Evolutionary conservation across 169 alveolate genomes (phyloP).

Genomic region (Plasmodium cynomolgi): DNA sequence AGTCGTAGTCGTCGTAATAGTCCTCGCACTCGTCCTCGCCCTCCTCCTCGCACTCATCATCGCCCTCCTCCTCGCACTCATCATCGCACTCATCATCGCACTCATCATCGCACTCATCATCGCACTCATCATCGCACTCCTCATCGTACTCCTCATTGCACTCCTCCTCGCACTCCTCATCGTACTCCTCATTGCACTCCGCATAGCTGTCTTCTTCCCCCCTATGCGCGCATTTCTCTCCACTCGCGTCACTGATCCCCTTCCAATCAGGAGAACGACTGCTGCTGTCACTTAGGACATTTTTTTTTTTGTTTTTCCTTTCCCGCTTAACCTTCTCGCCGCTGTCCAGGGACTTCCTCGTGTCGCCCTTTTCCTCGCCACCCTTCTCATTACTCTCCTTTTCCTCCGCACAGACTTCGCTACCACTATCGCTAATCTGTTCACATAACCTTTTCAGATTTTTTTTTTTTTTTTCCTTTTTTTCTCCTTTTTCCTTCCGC

Average conservation of each 20-base stretch:
- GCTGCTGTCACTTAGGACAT: constrained; percentile 27
- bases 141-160: neutral
- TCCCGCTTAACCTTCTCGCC: neutral
- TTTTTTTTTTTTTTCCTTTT: constrained; percentile 32
- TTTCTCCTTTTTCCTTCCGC: neutral
- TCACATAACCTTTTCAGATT: constrained; percentile 28
- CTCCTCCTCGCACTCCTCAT: neutral
- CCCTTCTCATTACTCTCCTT: neutral
- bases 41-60: neutral
- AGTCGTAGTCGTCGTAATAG: constrained; percentile 1
- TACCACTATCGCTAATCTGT: constrained; percentile 9
- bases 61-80: neutral
- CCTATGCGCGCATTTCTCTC: neutral
- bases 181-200: neutral
- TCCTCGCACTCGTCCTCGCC: neutral
- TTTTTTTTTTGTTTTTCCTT: constrained; percentile 38
- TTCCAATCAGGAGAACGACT: neutral
- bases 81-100: neutral
- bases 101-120: neutral
- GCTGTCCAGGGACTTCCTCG: neutral
- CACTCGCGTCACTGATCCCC: neutral
- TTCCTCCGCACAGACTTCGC: neutral
- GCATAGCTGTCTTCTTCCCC: neutral
- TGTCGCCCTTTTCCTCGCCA: neutral
- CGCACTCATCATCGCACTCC: neutral